Evolutionary conservation across 2,329 filamentous ascomycete species (phyloP), one percentile per base, ranked within the genome.

Genomic region (Aspergillus floridensis): DNA sequence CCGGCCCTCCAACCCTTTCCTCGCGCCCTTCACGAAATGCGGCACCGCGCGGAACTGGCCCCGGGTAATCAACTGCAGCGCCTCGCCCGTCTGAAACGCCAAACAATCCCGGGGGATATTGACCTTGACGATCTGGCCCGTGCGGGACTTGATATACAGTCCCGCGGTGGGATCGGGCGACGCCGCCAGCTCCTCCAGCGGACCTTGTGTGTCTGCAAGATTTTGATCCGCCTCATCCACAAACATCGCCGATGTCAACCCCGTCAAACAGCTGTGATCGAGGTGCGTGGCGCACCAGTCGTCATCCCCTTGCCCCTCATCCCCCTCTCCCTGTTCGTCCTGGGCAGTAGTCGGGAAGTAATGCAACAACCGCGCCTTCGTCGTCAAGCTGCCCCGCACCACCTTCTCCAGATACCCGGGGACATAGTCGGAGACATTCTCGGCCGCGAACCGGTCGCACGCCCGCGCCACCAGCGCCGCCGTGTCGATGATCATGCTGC

Each of bases 211-310:
- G 10, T 32, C 32, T 7, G 38, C 24, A 4, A 19, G 24, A 2
- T 19, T 5, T 4, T 41, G 52, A 29, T 79, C 72, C 0, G 77
- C 77, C 77, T 98, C 93, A 71, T 98, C 92, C 63, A 98, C 84
- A 75, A 96, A 98, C 92, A 98, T 96, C 66, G 93, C 93, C 2
- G 90, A 93, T 0, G 95, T 99, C 35, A 99, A 82, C 14, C 93
- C 93, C 0, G 95, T 99, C 32, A 99, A 82, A 72, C 93, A 98
- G 48, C 95, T 92, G 69, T 97, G 92, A 75, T 98, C 93, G 58
- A 95, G 59, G 61, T 82, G 80, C 2, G 79, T 81, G 8, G 92
- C 91, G 75, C 93, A 99, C 95, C 95, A 99, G 77, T 96, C 91
- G 74, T 97, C 93, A 61, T 92, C 88, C 74, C 93, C 89, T 1